Conservation (phyloP, 345 rosid species). For the Euclidium syriacum region DNA sequence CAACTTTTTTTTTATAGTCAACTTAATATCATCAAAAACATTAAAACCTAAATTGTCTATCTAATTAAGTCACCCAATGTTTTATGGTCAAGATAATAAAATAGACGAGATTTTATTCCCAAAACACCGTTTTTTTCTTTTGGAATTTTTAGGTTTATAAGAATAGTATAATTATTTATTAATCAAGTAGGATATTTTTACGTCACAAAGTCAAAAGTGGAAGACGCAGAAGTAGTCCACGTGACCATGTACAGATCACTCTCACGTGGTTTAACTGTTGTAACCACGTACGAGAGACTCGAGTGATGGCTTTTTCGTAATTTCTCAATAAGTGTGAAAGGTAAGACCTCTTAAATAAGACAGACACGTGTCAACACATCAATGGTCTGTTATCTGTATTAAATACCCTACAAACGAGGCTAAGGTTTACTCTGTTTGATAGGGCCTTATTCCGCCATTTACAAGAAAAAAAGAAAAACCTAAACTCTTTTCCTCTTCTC, state of each 20-base stretch:
- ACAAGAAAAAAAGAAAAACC: background rate
- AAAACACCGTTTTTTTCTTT: too few relatives aligned
- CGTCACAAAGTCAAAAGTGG: conserved; percentile 11
- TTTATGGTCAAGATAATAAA: too few relatives aligned
- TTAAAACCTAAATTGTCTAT: too few relatives aligned
- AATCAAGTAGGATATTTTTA: too few relatives aligned
- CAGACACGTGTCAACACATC: conserved; percentile 1
- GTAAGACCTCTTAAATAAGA: background rate
- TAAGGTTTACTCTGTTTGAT: conserved; percentile 17
- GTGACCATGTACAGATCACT: conserved; percentile 29
- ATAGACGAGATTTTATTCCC: too few relatives aligned
- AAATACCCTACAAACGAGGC: conserved; percentile 26
- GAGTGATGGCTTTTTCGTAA: conserved; percentile 18
- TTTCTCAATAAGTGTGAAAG: conserved; percentile 3
- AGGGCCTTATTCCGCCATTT: conserved; percentile 12
- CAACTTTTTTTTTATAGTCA: too few relatives aligned
- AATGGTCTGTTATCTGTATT: conserved; percentile 10
- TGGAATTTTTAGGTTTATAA: too few relatives aligned
- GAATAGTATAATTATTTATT: too few relatives aligned
- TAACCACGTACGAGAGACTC: conserved; percentile 16
- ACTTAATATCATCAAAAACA: too few relatives aligned
- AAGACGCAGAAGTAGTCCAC: conserved; percentile 22
- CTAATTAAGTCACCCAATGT: too few relatives aligned
- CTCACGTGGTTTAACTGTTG: conserved; percentile 29
- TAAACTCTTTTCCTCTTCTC: background rate